phyloP scores from a whole-genome alignment of 2,329 filamentous ascomycete genomes.

The Kalmusia sp. region DNA sequence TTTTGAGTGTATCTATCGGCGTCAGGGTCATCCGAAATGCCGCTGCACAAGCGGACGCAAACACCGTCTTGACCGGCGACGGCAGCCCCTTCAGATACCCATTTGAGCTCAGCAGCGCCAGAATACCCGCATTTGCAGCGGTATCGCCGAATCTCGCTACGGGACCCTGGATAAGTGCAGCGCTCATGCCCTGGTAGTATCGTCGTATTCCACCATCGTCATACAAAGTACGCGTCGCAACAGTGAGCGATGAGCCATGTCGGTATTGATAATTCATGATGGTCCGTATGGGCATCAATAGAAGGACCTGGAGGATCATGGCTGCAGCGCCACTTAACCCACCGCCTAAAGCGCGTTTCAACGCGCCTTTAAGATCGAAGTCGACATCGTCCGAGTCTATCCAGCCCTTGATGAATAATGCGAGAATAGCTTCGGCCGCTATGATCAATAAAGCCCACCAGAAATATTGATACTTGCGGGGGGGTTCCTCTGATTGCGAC shows the following conservation, averaged over 20 bases:
- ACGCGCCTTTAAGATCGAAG: slow-evolving; percentile 34
- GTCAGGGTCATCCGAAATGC: slow-evolving; percentile 36
- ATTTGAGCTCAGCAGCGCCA: slow-evolving; percentile 35
- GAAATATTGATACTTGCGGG: slow-evolving; percentile 23
- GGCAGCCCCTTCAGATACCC: slow-evolving; percentile 30
- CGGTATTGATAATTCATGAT: slow-evolving; percentile 44
- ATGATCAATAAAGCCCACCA: slow-evolving; percentile 25
- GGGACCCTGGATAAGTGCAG: slow-evolving; percentile 35
- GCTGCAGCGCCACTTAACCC: slow-evolving; percentile 38
- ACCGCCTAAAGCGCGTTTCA: slow-evolving; percentile 35
- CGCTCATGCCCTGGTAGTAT: slow-evolving; percentile 34
- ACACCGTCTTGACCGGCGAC: slow-evolving; percentile 35
- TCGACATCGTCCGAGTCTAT: slow-evolving; percentile 36
- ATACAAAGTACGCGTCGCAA: slow-evolving; percentile 34
- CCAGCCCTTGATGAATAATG: slow-evolving; percentile 35
- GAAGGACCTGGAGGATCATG: slow-evolving; percentile 37
- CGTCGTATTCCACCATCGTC: slow-evolving; percentile 31
- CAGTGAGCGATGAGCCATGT: slow-evolving; percentile 31
- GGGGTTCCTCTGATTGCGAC: slow-evolving; percentile 15
- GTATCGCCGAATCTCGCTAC: slow-evolving; percentile 39
- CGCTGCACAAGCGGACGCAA: slow-evolving; percentile 35
- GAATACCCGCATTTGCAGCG: slow-evolving; percentile 37
- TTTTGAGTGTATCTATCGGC: slow-evolving; percentile 38
- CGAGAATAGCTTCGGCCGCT: slow-evolving; percentile 19
- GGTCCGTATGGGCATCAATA: slow-evolving; percentile 38